Evolutionary conservation across 768 basidiomycete species (phyloP), one percentile per base, ranked within the genome.

Genomic region (Hericium alpestre): DNA sequence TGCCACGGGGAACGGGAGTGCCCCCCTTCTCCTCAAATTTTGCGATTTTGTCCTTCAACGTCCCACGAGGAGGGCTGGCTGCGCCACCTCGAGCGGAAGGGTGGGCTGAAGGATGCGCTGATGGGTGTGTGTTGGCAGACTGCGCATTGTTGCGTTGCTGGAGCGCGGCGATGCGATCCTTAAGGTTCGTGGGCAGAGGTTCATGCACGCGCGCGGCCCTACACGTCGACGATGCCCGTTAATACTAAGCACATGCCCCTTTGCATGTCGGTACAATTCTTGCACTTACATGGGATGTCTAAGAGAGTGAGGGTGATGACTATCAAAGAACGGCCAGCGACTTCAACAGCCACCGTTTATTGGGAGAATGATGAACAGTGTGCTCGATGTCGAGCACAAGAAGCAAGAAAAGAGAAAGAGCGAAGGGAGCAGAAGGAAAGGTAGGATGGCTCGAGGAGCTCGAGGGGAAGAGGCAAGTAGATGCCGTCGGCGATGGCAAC

Each of bases 151-250:
- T 66, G 57, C 79, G 77, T 62, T 87, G 87, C 66, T 91, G 82
- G 51, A 91, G 73, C 25, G 87, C 87, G 16, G 89, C 89, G 60
- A 91, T 90, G 55, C 89, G 84, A 63, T 90, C 88, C 70, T 84
- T 89, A 65, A 90, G 79, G 67, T 85, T 87, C 53, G 72, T 74
- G 20, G 59, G 61, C 13, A 59, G 49, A 22, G 64, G 56, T 40
- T 59, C 43, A 18, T 41, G 61, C 63, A 5, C 67, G 59, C 56
- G 64, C 58, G 56, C 25, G n/a, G 59, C 53, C 63, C 63, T 63
- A 38, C n/a, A 20, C 15, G 6, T 23, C 39, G 27, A 49, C 11
- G 38, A 20, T 32, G 32, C 32, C 8, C 32, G 32, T 32, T 2
- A 32, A 32, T 20, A 32, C 18, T 46, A 15, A n/a, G 54, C 53